Percentiles rank a stretch among this genome's conserved stretches.
These are phyloP conservation scores for Zymoseptoria tritici DNA, from an alignment of 2,329 filamentous ascomycete species.

Conservation along the genomic window DNA sequence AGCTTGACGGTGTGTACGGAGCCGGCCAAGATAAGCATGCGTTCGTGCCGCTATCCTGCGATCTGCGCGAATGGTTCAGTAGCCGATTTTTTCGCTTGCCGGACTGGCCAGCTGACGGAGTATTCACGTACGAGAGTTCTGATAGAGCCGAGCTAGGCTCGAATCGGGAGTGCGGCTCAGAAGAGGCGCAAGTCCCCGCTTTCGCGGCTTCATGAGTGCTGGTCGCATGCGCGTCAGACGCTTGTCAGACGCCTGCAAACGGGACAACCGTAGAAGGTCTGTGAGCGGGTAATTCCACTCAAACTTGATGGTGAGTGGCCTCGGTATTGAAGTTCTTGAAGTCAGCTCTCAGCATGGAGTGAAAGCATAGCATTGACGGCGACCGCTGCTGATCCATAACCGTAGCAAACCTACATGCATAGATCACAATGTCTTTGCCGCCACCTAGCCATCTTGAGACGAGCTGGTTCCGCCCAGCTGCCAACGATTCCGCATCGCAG, in stretches of 20 bases:
- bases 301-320: too few relatives aligned
- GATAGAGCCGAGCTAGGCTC: background rate
- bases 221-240: background rate
- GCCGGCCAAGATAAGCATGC: background rate
- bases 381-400: too few relatives aligned
- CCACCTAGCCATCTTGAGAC: background rate
- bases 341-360: too few relatives aligned
- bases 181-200: background rate
- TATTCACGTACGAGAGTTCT: background rate
- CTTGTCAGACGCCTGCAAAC: background rate
- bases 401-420: background rate
- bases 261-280: too few relatives aligned
- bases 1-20: background rate
- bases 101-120: background rate
- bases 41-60: background rate
- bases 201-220: background rate
- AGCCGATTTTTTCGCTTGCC: background rate
- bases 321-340: too few relatives aligned
- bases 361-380: too few relatives aligned
- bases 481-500: background rate
- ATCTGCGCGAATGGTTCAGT: background rate
- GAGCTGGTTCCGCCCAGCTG: background rate
- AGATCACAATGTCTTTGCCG: background rate
- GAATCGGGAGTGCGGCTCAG: background rate
- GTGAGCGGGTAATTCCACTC: too few relatives aligned